Evolutionary conservation across 2,329 filamentous ascomycete genomes (phyloP), one percentile per base, ranked within the genome.

Genomic region (Cladophialophora immunda): DNA sequence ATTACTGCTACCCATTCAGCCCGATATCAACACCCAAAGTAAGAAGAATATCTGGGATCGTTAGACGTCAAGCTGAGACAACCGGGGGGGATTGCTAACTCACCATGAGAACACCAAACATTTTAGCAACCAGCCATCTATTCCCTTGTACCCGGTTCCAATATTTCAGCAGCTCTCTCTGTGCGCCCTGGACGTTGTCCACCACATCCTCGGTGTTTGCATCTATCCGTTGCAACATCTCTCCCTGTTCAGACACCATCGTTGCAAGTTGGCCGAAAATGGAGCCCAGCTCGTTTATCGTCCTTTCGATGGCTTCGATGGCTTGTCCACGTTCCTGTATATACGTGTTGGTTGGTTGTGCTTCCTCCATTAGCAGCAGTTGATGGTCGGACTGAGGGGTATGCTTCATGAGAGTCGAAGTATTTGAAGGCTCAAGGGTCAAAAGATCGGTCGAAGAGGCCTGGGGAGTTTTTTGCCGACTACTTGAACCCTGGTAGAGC

Each of bases 171-270:
- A 99, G 78, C 80, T 99, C 94, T 70, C 94, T 86, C 78, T 99
- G 95, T 5, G 95, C 95, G 19, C 95, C 95, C 76, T 97, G 89
- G n/a, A 99, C 94, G 74, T 99, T 99, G 76, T 98, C 94, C 62
- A 99, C 94, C 5, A 99, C 93, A 74, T 97, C 94, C 76, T 99
- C 95, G 1, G 94, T 97, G 79, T 98, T 97, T 71, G 94, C 94
- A 75, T 98, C 94, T 57, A 73, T 73, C 58, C 94, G 86, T 80
- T 98, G 93, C 71, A 99, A 97, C 91, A 97, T 97, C 80, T 97
- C 95, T 68, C 92, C 93, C 81, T 99, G 95, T 78, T 99, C 94
- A 63, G 91, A 93, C 32, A 99, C 95, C 95, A 99, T 98, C 72
- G 92, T 90, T 38, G 95, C 94, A 58, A 99, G 83, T 79, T 99